Base-by-base conservation (phyloP, 306 rosid genomes). In the Citrullus amarus region DNA sequence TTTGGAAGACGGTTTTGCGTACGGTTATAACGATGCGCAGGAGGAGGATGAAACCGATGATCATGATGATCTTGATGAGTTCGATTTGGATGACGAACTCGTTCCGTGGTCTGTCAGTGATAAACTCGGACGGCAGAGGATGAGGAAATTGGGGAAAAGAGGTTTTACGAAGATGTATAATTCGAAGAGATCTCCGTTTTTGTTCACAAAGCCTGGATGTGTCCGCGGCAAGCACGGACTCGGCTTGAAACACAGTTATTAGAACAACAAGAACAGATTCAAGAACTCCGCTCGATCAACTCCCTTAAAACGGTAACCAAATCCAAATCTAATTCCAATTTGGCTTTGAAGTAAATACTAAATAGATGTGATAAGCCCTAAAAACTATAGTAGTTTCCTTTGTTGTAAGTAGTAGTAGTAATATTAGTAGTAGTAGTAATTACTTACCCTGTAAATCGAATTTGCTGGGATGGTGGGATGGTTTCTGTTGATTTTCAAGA, bases 71-170 rank as follows among this genome's bases (percentile, higher is more conserved):
- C 22, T 0, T 22, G 84, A 80, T 34, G 81, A 66, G 73, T 70
- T 63, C 43, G 96, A 86, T 60, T 80, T 93, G 80, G 90, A 93
- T 51, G 98, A 93, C 75, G 98, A 93, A 82, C 91, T 93, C 43
- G 90, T 93, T 83, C 97, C 98, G 3, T 91, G 97, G 97, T 80
- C 86, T 20, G 92, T 91, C 20, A 80, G 92, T 71, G 80, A 72
- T 39, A 91, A 87, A 59, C 61, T 91, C 25, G 91, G 85, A 83
- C 82, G 97, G 79, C 86, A 93, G 86, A 89, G 97, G 86, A 90
- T 93, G 97, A 93, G 96, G 85, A 93, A 93, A 44, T 81, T 90
- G 80, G 98, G 98, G 88, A 91, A 91, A 83, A 90, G 97, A 87
- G 88, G 79, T 8, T 90, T 81, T 80, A 44, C 96, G 55, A 93